phyloP scores from a whole-genome alignment of 331 rosid genomes.

The Telfairia occidentalis region DNA sequence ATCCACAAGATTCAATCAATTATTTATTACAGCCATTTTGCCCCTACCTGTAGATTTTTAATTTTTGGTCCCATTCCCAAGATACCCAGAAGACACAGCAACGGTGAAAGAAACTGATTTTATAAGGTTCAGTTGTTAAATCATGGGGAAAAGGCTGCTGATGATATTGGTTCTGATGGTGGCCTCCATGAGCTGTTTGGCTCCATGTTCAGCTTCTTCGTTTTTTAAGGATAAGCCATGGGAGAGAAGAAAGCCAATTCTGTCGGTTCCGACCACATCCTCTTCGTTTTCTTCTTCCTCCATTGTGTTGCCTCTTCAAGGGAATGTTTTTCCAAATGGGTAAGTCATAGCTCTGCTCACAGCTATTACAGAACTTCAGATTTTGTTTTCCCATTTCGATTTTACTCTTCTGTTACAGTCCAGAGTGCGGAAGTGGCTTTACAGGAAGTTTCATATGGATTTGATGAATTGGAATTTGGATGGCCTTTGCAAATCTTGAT shows the following conservation, averaged over 20 bases:
- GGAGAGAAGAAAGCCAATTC: slow-evolving; percentile 31
- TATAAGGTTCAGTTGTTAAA: not conserved
- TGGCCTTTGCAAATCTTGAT: not conserved
- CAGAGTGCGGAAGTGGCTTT: not conserved
- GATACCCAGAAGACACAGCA: not conserved
- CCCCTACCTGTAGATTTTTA: not conserved
- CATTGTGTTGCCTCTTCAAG: slow-evolving; percentile 67
- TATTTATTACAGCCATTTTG: not conserved
- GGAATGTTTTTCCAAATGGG: slow-evolving; percentile 90
- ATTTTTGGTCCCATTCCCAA: not conserved
- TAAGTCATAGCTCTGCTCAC: slow-evolving; percentile 13
- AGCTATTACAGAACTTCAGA: not conserved
- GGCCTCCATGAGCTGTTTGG: slow-evolving; percentile 15
- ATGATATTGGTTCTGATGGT: slow-evolving; percentile 21
- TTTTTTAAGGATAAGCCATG: slow-evolving; percentile 23
- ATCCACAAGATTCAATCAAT: not conserved
- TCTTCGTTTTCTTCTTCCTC: slow-evolving; percentile 50
- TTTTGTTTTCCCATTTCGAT: not conserved
- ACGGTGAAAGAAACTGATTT: not conserved
- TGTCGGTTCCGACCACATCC: slow-evolving; percentile 27
- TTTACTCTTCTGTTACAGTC: not conserved
- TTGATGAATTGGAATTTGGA: not conserved
- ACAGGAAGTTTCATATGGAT: not conserved
- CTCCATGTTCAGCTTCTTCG: slow-evolving; percentile 46
- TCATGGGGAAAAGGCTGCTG: slow-evolving; percentile 1